Evolutionary conservation across 1,284 basidiomycete genomes (phyloP), one percentile per base, ranked within the genome.

Genomic region (Bjerkandera adusta): DNA sequence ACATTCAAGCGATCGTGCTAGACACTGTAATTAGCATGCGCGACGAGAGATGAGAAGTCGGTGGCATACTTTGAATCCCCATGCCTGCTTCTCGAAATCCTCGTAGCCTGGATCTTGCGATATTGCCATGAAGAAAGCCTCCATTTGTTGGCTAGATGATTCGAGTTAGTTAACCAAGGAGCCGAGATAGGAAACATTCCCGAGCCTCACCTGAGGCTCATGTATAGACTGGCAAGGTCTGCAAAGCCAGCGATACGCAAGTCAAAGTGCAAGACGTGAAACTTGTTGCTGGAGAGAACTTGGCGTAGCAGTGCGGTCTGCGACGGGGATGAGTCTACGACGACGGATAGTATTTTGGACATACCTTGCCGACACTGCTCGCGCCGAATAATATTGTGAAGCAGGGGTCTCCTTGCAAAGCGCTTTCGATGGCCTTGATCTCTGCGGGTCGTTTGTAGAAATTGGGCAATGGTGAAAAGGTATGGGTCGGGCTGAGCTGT

Each of bases 351-450:
- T 29, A 32, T n/a, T 11, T n/a, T 30, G 13, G 6, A 15, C 50
- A 18, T 36, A 79, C 84, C 78, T 92, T 92, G 49, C 89, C 89
- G 2, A 86, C 79, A 12, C 81, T 83, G 54, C 83, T 85, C n/a
- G 87, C 84, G 5, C 89, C 89, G 53, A 88, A 90, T 2, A 92
- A 67, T 4, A 92, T 73, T 0, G 87, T 91, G 60, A 92, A 91
- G 1, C 82, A 78, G 5, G 87, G 85, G 33, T 87, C 79, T 10
- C 83, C 83, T 37, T 81, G 79, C 18, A 91, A 62, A 2, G 75
- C 72, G 43, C 79, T 75, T 54, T 83, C 79, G 30, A 92, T 67
- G 7, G 79, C 77, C 47, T 72, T 72, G 39, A 81, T 66, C 63
- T 92, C 89, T 16, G 76, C 72, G 32, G 75, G 78, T 2, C 89